Base-by-base conservation (phyloP, 1,139 yeast species). In the Tardiomyces depauwii region DNA sequence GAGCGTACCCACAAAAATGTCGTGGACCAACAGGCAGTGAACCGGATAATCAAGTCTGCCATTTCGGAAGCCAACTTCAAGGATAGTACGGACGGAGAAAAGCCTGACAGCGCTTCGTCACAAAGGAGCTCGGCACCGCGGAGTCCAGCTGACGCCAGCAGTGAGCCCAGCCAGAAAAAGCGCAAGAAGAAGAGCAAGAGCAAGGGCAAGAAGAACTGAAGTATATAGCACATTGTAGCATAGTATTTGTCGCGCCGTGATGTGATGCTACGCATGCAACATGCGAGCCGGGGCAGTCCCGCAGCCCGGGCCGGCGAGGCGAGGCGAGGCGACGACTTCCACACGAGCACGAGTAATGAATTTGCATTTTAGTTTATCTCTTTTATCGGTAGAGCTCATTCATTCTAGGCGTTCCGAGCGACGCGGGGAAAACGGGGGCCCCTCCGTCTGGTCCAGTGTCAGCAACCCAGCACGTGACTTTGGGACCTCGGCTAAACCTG, bases 1-100 rank as follows among this genome's bases (percentile, higher is more conserved):
- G 16, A 52, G 50, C 3, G 53, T 55, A 2, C 19, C 28, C n/a
- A 25, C 42, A 45, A 51, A 55, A 30, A 19, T 5, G 30, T 23
- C 14, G 23, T 41, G 13, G 32, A 30, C 36, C 13, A 23, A 6
- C 45, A 42, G 36, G 38, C 42, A 12, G 36, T 23, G 16, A 25
- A 18, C 7, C 16, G 42, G 18, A 21, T 42, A 9, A 21, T 42
- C n/a, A 13, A 38, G 19, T n/a, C 30, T 40, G 30, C 38, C 14
- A 23, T n/a, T 27, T 9, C 21, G 2, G 10, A 27, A n/a, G 30
- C 38, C 39, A 12, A 38, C 19, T 21, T 18, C 40, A 18, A 38
- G 36, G 14, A 16, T n/a, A 36, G 16, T 39, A 18, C 43, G n/a
- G 7, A 32, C 27, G 18, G 41, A n/a, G 45, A 43, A 14, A 25